A percentile compares a stretch with the other conserved stretches of the same genome.
Conservation (phyloP, 768 basidiomycete species). For the Mycena rosella region DNA sequence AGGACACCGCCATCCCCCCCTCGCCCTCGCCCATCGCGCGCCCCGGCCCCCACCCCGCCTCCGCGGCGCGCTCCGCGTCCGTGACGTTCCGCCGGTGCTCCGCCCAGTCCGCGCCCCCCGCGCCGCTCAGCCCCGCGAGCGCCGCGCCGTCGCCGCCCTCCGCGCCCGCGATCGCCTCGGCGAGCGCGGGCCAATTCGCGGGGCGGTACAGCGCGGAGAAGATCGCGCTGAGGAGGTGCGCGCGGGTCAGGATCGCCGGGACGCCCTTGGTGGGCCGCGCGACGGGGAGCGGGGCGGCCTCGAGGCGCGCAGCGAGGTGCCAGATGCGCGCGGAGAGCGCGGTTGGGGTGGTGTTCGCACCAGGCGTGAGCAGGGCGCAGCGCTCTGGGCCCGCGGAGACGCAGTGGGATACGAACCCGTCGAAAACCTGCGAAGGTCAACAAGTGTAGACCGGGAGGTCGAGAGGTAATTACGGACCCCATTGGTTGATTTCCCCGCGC, state of each 20-base stretch:
- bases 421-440: slow-evolving; percentile 14
- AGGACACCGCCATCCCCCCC: slow-evolving; percentile 28
- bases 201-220: slow-evolving; percentile 30
- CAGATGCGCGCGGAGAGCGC: slow-evolving; percentile 26
- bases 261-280: slow-evolving; percentile 10
- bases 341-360: background rate
- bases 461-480: slow-evolving; percentile 6
- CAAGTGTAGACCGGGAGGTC: background rate
- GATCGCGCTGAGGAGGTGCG: slow-evolving; percentile 26
- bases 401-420: slow-evolving; percentile 29
- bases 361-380: slow-evolving; percentile 18
- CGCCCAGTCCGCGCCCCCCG: slow-evolving; percentile 22
- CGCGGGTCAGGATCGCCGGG: slow-evolving; percentile 25
- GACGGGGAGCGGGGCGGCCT: slow-evolving; percentile 14
- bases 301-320: slow-evolving; percentile 15
- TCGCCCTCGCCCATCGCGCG: slow-evolving; percentile 28
- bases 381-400: slow-evolving; percentile 23
- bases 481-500: slow-evolving; percentile 29
- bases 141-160: slow-evolving; percentile 18
- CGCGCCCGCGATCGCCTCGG: slow-evolving; percentile 20
- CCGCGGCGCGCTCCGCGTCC: slow-evolving; percentile 25
- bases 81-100: slow-evolving; percentile 22
- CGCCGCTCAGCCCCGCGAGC: slow-evolving; percentile 19
- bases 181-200: slow-evolving; percentile 24
- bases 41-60: slow-evolving; percentile 24